Base-by-base conservation (phyloP, 2,329 filamentous ascomycete species). In the Hymenoscyphus albidus region DNA sequence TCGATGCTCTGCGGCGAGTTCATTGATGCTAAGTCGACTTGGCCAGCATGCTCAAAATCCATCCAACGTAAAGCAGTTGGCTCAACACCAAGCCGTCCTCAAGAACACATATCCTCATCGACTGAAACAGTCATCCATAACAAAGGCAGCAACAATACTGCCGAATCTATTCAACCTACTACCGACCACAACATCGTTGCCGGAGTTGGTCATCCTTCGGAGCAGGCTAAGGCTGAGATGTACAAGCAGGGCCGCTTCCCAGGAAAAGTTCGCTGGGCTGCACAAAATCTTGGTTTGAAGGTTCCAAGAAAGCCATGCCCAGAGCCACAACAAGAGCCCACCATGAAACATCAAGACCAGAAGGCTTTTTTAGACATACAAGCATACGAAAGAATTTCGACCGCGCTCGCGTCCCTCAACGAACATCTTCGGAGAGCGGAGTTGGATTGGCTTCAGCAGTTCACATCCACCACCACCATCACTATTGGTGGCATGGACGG, bases 281-380 rank as follows among this genome's bases (percentile, higher is more conserved):
- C 55, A 38, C 55, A 38, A 9, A 62, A 32, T 57, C 32, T 44
- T 31, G 31, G 54, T 12, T 54, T 54, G 22, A 59, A 48, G 22
- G 18, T 18, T 7, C 42, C 48, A 32, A 42, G 39, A 16, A 18
- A 61, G 42, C 22, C 39, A 16, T 13, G n/a, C 13, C 9, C 58
- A 27, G 38, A 44, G 9, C n/a, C 14, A 58, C 27, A 39, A 13
- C 27, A 6, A 35, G 27, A 27, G 10, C 38, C 56, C 13, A 35
- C 58, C 10, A n/a, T 35, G 4, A 6, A 35, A 7, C 9, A 10
- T 35, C 35, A 22, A 31, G 7, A 31, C 5, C 62, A 56, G 12
- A 58, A 67, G 58, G 62, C 71, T 77, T 80, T 80, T 80, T 80
- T 80, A 79, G 78, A 65, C 65, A 64, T 66, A 59, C 65, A 67